Base-by-base conservation (phyloP, 1,284 basidiomycete genomes). In the Cryptococcus neoformans region DNA sequence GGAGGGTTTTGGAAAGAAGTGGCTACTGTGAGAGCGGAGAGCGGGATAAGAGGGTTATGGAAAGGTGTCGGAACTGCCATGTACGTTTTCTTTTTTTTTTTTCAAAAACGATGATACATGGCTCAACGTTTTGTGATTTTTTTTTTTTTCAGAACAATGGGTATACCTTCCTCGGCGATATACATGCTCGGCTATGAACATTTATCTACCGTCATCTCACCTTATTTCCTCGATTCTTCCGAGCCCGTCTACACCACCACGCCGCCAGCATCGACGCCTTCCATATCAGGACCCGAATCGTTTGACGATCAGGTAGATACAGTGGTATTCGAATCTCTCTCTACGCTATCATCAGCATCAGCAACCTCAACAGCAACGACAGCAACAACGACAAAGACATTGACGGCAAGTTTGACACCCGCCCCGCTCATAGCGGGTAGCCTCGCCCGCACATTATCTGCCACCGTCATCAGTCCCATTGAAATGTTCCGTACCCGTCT, bases 111-210 rank as follows among this genome's bases (percentile, higher is more conserved):
- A n/a, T n/a, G n/a, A n/a, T n/a, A n/a, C n/a, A n/a, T n/a, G n/a
- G n/a, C n/a, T n/a, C n/a, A n/a, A 21, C 37, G 17, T 35, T 35
- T 16, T 4, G 12, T 11, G 36, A 17, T 21, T n/a, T n/a, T n/a
- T n/a, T n/a, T n/a, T n/a, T n/a, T n/a, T n/a, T 4, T 50, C 60
- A 92, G 92, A 53, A 77, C 91, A 37, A 95, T 99, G 75, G 88
- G 90, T 21, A 90, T 99, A 7, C 95, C 95, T 0, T 88, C 93
- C 0, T 86, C 94, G 50, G 92, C 94, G 49, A 84, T 87, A 40
- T 99, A 99, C 78, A 99, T 99, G 87, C 82, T 97, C 50, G 92
- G 91, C 35, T 99, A 99, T 76, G 95, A 98, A 76, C 85, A 89
- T 72, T 84, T 98, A 17, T 81, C 92, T 11, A 83, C 59, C 0